Percentiles rank a stretch among this genome's conserved stretches.
Evolutionary conservation across 2,329 filamentous ascomycete genomes (phyloP).

Genomic region (Huntiella bhutanensis): DNA sequence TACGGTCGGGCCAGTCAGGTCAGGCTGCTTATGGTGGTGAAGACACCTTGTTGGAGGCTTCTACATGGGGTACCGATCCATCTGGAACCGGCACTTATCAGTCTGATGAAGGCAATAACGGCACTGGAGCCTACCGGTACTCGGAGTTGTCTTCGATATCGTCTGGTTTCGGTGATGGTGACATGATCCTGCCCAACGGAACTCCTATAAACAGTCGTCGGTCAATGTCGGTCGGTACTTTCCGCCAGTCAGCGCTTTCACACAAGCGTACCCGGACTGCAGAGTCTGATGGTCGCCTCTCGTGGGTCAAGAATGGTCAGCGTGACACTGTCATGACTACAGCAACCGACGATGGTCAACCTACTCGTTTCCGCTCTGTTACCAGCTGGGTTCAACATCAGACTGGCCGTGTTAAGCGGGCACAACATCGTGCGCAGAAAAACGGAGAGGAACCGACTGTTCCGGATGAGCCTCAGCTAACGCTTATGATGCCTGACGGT

Average conservation of each 20-base stretch:
- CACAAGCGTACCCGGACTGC: slow-evolving; percentile 3
- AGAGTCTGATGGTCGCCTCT: slow-evolving; percentile 4
- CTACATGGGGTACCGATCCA: background rate
- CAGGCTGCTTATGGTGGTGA: slow-evolving; percentile 9
- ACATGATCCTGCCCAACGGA: slow-evolving; percentile 28
- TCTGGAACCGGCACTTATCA: background rate
- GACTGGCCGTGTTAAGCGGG: slow-evolving; percentile 31
- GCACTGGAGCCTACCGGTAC: slow-evolving; percentile 7
- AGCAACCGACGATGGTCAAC: slow-evolving; percentile 30
- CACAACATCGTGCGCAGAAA: slow-evolving; percentile 21
- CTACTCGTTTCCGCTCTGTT: slow-evolving; percentile 37
- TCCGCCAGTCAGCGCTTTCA: background rate
- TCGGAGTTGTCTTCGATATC: slow-evolving; percentile 37
- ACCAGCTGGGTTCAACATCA: slow-evolving; percentile 49
- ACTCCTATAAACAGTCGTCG: background rate
- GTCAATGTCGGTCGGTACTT: background rate
- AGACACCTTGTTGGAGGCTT: slow-evolving; percentile 4
- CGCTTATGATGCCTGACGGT: slow-evolving; percentile 32
- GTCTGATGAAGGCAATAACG: background rate
- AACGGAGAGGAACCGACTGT: slow-evolving; percentile 19
- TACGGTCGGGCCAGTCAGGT: slow-evolving; percentile 4
- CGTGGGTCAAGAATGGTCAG: slow-evolving; percentile 13
- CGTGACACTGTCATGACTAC: slow-evolving; percentile 35
- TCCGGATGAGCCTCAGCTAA: slow-evolving; percentile 27
- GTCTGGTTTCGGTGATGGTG: slow-evolving; percentile 44